Evolutionary conservation across 352 stramenopile genomes (phyloP).

Genomic region (Phytophthora fragariaefolia): DNA sequence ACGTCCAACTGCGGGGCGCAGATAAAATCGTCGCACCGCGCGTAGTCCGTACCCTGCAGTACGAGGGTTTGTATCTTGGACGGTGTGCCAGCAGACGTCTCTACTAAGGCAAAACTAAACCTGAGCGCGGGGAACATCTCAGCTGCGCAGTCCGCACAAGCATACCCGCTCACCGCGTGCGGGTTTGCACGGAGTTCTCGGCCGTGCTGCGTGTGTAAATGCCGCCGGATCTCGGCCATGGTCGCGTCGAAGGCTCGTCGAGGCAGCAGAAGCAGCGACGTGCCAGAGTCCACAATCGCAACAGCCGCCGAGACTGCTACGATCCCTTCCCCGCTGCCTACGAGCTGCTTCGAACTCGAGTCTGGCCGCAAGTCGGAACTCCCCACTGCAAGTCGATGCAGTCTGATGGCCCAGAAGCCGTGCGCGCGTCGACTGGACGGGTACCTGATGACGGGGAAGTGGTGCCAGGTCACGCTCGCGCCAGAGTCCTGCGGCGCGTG

Average conservation of each 20-base stretch:
- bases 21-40: constrained; percentile 58
- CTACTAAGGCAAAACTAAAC: constrained; percentile 48
- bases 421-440: constrained; percentile 36
- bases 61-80: constrained; percentile 39
- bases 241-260: constrained; percentile 46
- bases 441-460: constrained; percentile 56
- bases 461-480: constrained; percentile 43
- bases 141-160: constrained; percentile 51
- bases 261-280: constrained; percentile 67
- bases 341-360: constrained; percentile 8
- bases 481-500: constrained; percentile 12
- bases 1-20: constrained; percentile 68
- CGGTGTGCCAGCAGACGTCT: neutral
- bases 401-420: constrained; percentile 67
- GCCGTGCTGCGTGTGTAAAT: constrained; percentile 36
- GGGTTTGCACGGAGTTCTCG: constrained; percentile 33
- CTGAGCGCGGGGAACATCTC: constrained; percentile 60
- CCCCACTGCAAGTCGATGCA: constrained; percentile 44
- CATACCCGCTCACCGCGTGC: constrained; percentile 47
- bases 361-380: constrained; percentile 6
- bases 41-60: constrained; percentile 69
- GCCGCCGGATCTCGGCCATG: constrained; percentile 44
- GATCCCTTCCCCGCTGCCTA: constrained; percentile 19
- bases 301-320: constrained; percentile 28
- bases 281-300: constrained; percentile 74